Percentiles rank a stretch among this genome's conserved stretches.
Evolutionary conservation across 1,284 basidiomycete genomes (phyloP).

Genomic region (Trametes versicolor): DNA sequence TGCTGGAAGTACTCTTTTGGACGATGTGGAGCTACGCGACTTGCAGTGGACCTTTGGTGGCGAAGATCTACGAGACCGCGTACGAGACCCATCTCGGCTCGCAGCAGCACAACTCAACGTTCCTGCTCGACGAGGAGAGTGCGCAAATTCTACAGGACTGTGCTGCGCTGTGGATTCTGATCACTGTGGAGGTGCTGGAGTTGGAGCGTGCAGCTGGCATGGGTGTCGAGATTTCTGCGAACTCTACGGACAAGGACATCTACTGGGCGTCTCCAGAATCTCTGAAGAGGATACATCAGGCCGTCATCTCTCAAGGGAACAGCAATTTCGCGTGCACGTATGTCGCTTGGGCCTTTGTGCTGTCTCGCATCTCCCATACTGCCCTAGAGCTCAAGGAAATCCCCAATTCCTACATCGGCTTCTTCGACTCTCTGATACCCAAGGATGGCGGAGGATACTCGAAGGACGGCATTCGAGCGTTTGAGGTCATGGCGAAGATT

Average conservation of each 20-base stretch:
- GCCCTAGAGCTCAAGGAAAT: slow-evolving; percentile 57
- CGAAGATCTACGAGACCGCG: slow-evolving; percentile 69
- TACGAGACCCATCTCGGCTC: slow-evolving; percentile 76
- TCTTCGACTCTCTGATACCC: slow-evolving; percentile 64
- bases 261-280: slow-evolving; percentile 66
- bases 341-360: slow-evolving; percentile 82
- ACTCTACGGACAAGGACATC: slow-evolving; percentile 57
- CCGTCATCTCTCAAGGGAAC: slow-evolving; percentile 65
- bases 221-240: slow-evolving; percentile 61
- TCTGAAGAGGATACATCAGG: slow-evolving; percentile 68
- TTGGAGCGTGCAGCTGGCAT: slow-evolving; percentile 77
- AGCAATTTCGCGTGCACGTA: slow-evolving; percentile 75
- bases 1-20: slow-evolving; percentile 89
- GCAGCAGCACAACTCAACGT: slow-evolving; percentile 69
- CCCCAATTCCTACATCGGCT: slow-evolving; percentile 61
- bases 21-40: slow-evolving; percentile 83
- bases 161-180: slow-evolving; percentile 77
- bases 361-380: slow-evolving; percentile 64
- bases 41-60: slow-evolving; percentile 69
- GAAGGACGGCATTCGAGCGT: slow-evolving; percentile 63
- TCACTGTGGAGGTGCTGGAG: slow-evolving; percentile 84
- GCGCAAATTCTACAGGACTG: slow-evolving; percentile 71
- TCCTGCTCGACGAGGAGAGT: slow-evolving; percentile 82
- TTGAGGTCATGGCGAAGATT: slow-evolving; percentile 62
- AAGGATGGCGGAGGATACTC: slow-evolving; percentile 54